Evolutionary conservation across 148 eudicot species (phyloP), one percentile per base, ranked within the genome.

Genomic region (Vaccinium myrtillus): DNA sequence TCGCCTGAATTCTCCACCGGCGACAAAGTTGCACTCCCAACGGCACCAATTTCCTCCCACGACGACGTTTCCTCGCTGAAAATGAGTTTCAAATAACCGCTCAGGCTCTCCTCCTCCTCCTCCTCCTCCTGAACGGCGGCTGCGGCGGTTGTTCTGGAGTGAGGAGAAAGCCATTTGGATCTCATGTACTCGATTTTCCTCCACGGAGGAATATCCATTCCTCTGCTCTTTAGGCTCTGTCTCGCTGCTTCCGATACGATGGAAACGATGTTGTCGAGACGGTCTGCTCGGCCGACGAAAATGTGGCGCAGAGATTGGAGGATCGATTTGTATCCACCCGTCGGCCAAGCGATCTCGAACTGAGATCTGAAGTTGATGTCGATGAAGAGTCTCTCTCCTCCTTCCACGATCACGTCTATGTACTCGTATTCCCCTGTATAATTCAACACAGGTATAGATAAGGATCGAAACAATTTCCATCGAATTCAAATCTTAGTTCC

Each of bases 141-240:
- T 3, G 8, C 73, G 6, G 73, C 5, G 73, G 73, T 19, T 76
- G 86, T 63, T 74, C 94, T 85, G 30, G 82, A 79, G 87, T 86
- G 78, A 16, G 90, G 85, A 18, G 92, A 86, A 30, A 93, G 89
- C 95, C 95, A 93, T 78, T 93, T 93, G 75, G 93, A 89, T 73
- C 83, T 86, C 84, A 88, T 87, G 81, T 93, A 93, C 58, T 90
- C 92, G 8, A 89, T 84, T 61, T 89, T 90, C 53, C 95, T 88
- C 95, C 95, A 93, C 19, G 95, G 95, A 39, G 95, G 90, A 14
- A 93, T 70, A 71, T 81, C 92, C 92, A 93, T 90, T 8, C 91
- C 95, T 69, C 89, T 93, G 91, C 89, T 89, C 88, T 87, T 91
- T 53, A 93, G 75, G 87, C 91, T 89, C 78, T 83, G 90, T 43